phyloP scores from a whole-genome alignment of 169 alveolate genomes.

The Eimeria necatrix region DNA sequence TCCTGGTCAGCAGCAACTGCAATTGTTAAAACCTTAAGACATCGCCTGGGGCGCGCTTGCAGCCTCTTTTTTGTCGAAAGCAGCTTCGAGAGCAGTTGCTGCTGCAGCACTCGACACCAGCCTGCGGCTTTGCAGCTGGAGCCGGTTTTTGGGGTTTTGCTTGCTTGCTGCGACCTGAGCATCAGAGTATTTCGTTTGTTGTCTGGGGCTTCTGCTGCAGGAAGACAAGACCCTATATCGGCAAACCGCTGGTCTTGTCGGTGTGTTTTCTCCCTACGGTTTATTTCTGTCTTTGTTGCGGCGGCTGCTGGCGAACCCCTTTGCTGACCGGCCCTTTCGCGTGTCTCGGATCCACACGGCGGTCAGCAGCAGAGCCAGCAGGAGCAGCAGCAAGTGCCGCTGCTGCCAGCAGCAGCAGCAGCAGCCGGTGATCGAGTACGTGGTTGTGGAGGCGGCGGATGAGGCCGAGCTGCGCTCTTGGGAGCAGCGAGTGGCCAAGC shows the following conservation, averaged over 20 bases:
- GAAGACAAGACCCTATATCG: slow-evolving; percentile 54
- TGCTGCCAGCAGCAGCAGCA: slow-evolving; percentile 20
- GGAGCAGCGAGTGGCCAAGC: slow-evolving; percentile 25
- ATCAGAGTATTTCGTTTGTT: neutral
- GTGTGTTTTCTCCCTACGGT: slow-evolving; percentile 71
- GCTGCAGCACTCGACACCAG: neutral
- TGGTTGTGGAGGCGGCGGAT: slow-evolving; percentile 2
- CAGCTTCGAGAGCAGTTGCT: neutral
- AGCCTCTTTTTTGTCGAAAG: too few species aligned
- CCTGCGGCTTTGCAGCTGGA: neutral
- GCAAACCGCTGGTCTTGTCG: slow-evolving; percentile 68
- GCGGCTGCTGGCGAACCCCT: slow-evolving; percentile 65
- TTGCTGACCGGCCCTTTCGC: slow-evolving; percentile 32
- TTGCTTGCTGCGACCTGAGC: neutral
- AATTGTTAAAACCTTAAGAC: neutral
- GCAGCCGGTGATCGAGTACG: slow-evolving; percentile 30
- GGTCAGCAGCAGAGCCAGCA: slow-evolving; percentile 1
- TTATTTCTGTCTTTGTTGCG: slow-evolving; percentile 72
- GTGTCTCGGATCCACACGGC: slow-evolving; percentile 20
- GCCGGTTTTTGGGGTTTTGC: slow-evolving; percentile 11
- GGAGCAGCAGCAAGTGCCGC: slow-evolving; percentile 21
- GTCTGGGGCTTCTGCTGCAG: slow-evolving; percentile 29
- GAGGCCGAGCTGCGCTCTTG: slow-evolving; percentile 48
- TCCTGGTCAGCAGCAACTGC: slow-evolving; percentile 27
- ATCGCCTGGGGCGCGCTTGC: too few species aligned